Percentiles rank a stretch among this genome's conserved stretches.
phyloP scores from a whole-genome alignment of 305 asterid species.

The Nicotiana rustica region DNA sequence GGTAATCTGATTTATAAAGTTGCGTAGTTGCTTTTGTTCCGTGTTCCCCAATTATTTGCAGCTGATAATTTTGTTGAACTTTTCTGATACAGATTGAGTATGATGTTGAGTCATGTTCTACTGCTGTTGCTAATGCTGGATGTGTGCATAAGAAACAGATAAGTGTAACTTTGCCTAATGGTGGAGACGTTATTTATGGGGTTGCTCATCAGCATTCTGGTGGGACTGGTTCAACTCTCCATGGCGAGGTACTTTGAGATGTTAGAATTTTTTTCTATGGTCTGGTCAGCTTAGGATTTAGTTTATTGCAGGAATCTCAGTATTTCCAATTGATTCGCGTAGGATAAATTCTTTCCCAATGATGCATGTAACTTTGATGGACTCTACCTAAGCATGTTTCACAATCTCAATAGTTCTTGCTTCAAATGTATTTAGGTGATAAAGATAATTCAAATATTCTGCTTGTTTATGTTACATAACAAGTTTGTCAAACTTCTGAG shows the following conservation, averaged over 20 bases:
- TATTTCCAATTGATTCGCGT: neutral
- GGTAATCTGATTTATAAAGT: neutral
- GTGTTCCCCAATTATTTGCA: neutral
- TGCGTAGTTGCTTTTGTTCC: neutral
- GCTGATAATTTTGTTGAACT: slow-evolving; percentile 13
- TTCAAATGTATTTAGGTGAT: slow-evolving; percentile 5
- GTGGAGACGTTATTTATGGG: slow-evolving; percentile 60
- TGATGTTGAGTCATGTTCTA: slow-evolving; percentile 45
- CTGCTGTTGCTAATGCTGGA: slow-evolving; percentile 37
- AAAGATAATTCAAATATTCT: neutral
- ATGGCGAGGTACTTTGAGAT: slow-evolving; percentile 49
- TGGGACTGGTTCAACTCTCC: slow-evolving; percentile 54
- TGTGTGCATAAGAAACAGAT: slow-evolving; percentile 45
- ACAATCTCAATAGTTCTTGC: neutral
- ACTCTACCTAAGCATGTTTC: slow-evolving; percentile 20
- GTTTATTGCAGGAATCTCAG: neutral
- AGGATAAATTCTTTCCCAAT: neutral
- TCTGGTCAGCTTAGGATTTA: neutral
- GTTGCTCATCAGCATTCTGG: slow-evolving; percentile 60
- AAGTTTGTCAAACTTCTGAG: neutral
- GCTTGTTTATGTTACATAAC: neutral
- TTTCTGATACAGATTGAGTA: slow-evolving; percentile 52
- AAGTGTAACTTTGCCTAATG: slow-evolving; percentile 45
- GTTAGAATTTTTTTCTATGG: neutral
- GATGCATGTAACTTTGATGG: neutral